Percentiles rank a stretch among this genome's conserved stretches.
These are phyloP conservation scores for Physaria fendleri DNA, from an alignment of 345 rosid species.

Conservation along the genomic window DNA sequence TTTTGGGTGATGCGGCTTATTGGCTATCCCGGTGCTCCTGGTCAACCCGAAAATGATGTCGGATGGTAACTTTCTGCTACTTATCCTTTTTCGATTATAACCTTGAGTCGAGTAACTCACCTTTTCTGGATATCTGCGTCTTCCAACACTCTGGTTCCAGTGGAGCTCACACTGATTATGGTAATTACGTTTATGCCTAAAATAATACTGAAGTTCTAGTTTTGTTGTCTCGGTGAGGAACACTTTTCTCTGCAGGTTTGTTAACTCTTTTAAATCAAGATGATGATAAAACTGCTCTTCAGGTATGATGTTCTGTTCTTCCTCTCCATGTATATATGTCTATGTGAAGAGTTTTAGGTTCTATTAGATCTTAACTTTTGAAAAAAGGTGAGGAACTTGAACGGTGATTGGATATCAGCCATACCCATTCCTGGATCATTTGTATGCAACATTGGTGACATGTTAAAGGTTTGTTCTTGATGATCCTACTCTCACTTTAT, in stretches of 20 bases:
- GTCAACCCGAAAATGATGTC: constrained; percentile 39
- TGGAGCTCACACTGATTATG: constrained; percentile 82
- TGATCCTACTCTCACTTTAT: not conserved
- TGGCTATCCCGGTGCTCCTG: constrained; percentile 73
- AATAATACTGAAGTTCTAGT: not conserved
- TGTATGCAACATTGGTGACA: constrained; percentile 77
- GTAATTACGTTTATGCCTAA: constrained; percentile 24
- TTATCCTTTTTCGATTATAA: not conserved
- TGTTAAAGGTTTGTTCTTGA: constrained; percentile 51
- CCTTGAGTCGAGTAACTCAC: not conserved
- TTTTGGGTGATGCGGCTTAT: constrained; percentile 75
- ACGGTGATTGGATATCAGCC: constrained; percentile 71
- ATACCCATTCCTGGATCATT: constrained; percentile 64
- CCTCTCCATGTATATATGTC: no score
- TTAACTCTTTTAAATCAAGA: constrained; percentile 73
- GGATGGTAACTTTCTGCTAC: constrained; percentile 48
- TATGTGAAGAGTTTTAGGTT: not conserved
- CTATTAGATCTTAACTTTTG: not conserved
- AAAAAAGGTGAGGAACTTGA: constrained; percentile 52
- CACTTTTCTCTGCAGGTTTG: constrained; percentile 34
- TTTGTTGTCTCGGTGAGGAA: not conserved
- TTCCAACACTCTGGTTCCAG: no score
- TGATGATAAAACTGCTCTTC: constrained; percentile 65
- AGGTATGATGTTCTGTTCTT: constrained; percentile 28
- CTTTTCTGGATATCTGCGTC: no score